These are phyloP conservation scores for Marvania coccoides DNA, from an alignment of 139 green algal genomes.

Conservation along the genomic window DNA sequence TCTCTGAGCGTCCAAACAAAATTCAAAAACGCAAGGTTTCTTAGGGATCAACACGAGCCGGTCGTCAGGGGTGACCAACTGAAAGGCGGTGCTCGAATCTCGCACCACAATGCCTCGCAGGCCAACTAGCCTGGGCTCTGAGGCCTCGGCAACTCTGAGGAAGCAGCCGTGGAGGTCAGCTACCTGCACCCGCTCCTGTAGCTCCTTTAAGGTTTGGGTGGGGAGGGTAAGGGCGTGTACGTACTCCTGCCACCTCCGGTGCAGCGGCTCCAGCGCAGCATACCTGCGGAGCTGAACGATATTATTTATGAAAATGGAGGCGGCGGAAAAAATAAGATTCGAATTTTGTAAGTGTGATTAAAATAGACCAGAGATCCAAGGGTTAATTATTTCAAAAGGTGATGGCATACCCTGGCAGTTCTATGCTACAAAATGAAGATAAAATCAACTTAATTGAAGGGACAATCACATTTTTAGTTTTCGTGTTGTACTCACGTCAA, in stretches of 20 bases:
- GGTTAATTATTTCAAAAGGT: too few relatives aligned
- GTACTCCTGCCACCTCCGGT: conserved; percentile 22
- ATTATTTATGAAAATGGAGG: too few relatives aligned
- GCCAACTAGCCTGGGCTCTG: not conserved
- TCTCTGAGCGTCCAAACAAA: not conserved
- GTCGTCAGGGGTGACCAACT: not conserved
- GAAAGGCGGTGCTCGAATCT: not conserved
- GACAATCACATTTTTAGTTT: too few relatives aligned
- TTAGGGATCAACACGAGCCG: not conserved
- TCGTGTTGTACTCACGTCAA: conserved; percentile 19
- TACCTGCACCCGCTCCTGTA: too few relatives aligned
- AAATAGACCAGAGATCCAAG: too few relatives aligned
- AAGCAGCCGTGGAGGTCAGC: not conserved
- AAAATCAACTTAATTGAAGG: too few relatives aligned
- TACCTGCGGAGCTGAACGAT: conserved; percentile 5
- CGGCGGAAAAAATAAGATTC: too few relatives aligned
- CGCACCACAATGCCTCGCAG: not conserved
- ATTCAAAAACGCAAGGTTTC: not conserved
- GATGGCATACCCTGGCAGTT: too few relatives aligned
- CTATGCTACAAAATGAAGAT: too few relatives aligned
- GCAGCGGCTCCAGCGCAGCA: conserved; percentile 5
- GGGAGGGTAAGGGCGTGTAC: conserved; percentile 4
- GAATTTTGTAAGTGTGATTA: too few relatives aligned
- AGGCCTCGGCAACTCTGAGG: not conserved
- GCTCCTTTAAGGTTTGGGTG: too few relatives aligned